These are phyloP conservation scores for Pyrenula aspistea DNA, from an alignment of 495 filamentous ascomycete genomes.

Conservation along the genomic window DNA sequence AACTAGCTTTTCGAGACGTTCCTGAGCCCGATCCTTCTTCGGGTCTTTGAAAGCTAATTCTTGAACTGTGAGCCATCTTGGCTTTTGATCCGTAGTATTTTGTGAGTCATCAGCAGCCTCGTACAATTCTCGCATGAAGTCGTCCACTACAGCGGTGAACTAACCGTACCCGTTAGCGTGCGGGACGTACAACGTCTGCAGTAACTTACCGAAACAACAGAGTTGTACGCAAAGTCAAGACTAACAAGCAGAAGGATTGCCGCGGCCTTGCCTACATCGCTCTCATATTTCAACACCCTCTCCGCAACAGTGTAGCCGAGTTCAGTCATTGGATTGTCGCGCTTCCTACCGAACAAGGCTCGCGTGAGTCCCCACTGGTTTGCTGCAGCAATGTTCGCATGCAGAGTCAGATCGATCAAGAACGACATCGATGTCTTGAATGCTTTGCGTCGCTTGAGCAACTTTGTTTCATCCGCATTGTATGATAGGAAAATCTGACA, in stretches of 20 bases:
- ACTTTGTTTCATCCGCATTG: conserved; percentile 12
- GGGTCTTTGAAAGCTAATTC: no score
- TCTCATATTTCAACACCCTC: conserved; percentile 6
- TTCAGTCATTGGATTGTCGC: conserved; percentile 5
- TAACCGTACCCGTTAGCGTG: no score
- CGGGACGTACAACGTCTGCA: no score
- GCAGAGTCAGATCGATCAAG: conserved; percentile 6
- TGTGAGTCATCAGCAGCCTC: no score
- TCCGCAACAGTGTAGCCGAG: conserved; percentile 6
- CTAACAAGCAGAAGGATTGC: conserved; percentile 8
- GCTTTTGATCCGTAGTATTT: no score
- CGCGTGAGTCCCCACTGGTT: conserved; percentile 2
- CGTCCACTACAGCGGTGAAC: no score
- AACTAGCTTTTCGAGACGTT: no score
- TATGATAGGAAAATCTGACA: conserved; percentile 12
- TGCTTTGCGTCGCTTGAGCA: conserved; percentile 8
- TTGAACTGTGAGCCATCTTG: no score
- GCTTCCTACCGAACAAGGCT: conserved; percentile 2
- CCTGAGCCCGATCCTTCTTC: no score
- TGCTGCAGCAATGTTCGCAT: conserved; percentile 8
- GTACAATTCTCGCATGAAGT: no score
- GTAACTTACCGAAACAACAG: conserved; percentile 7
- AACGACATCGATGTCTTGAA: conserved; percentile 12
- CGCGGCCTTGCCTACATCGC: conserved; percentile 6
- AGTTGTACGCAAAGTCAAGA: conserved; percentile 10